Evolutionary conservation across 805 yeast genomes (phyloP).

Genomic region (Metschnikowia vanudenii): DNA sequence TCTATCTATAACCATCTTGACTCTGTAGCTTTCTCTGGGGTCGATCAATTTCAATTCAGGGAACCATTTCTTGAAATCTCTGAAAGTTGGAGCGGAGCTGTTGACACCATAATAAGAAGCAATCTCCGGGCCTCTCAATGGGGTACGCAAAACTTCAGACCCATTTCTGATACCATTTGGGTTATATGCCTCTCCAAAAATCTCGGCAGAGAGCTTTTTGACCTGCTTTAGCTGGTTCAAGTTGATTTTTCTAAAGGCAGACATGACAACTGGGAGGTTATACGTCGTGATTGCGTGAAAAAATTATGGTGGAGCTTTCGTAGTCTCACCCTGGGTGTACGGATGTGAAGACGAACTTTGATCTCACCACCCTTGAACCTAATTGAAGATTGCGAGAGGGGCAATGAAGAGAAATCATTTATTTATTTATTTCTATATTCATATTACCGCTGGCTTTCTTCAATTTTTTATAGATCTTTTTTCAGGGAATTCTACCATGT

Average conservation of each 20-base stretch:
- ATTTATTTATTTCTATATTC: too few relatives aligned
- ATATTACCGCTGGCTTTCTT: too few relatives aligned
- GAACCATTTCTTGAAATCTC: conserved; percentile 54
- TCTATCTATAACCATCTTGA: conserved; percentile 59
- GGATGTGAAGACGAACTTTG: conserved; percentile 5
- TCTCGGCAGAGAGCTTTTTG: conserved; percentile 57
- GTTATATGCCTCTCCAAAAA: conserved; percentile 70
- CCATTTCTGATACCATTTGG: conserved; percentile 70
- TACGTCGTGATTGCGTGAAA: background rate
- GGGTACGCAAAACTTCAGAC: conserved; percentile 61
- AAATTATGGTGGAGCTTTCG: background rate
- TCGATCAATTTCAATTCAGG: conserved; percentile 54
- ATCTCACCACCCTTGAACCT: too few relatives aligned
- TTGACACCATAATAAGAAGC: conserved; percentile 69
- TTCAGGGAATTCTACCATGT: too few relatives aligned
- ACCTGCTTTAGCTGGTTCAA: conserved; percentile 52
- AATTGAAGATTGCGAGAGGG: too few relatives aligned
- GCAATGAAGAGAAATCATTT: too few relatives aligned
- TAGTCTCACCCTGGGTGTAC: conserved; percentile 6
- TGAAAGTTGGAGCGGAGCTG: conserved; percentile 62
- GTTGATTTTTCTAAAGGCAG: conserved; percentile 33
- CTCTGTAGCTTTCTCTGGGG: conserved; percentile 68
- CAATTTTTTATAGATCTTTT: too few relatives aligned
- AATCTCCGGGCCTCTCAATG: conserved; percentile 71
- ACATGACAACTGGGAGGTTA: conserved; percentile 6